Evolutionary conservation across 768 basidiomycete genomes (phyloP).

Genomic region (Leccinellum luteum): DNA sequence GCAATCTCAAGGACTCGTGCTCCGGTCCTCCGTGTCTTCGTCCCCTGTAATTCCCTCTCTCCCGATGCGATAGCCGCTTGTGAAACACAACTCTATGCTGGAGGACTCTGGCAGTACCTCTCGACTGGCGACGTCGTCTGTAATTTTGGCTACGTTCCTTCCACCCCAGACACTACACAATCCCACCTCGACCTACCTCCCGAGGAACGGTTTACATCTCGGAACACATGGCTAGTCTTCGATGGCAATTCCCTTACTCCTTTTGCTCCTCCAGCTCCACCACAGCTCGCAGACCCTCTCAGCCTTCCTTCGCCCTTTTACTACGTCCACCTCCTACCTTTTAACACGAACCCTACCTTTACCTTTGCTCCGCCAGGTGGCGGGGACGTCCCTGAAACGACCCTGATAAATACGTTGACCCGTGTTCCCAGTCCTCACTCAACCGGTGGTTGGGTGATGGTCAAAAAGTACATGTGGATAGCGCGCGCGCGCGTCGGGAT

Average conservation of each 20-base stretch:
- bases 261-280: slow-evolving; percentile 51
- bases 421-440: slow-evolving; percentile 60
- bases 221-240: slow-evolving; percentile 70
- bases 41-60: slow-evolving; percentile 61
- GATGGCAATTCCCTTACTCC: slow-evolving; percentile 61
- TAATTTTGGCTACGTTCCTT: slow-evolving; percentile 76
- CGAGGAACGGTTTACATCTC: slow-evolving; percentile 19
- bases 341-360: slow-evolving; percentile 25
- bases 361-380: slow-evolving; percentile 28
- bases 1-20: slow-evolving; percentile 65
- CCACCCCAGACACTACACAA: slow-evolving; percentile 30
- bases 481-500: slow-evolving; percentile 44
- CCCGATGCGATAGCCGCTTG: slow-evolving; percentile 48
- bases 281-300: slow-evolving; percentile 55
- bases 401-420: slow-evolving; percentile 37
- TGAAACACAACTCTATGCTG: slow-evolving; percentile 64
- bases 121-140: slow-evolving; percentile 76
- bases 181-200: slow-evolving; percentile 17
- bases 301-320: slow-evolving; percentile 74
- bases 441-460: slow-evolving; percentile 55
- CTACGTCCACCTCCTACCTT: slow-evolving; percentile 63
- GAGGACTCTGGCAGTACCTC: slow-evolving; percentile 72
- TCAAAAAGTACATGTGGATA: slow-evolving; percentile 65
- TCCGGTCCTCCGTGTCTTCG: slow-evolving; percentile 71
- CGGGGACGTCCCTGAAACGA: slow-evolving; percentile 44